Evolutionary conservation across 306 rosid species (phyloP).

Genomic region (Glycine latifolia): DNA sequence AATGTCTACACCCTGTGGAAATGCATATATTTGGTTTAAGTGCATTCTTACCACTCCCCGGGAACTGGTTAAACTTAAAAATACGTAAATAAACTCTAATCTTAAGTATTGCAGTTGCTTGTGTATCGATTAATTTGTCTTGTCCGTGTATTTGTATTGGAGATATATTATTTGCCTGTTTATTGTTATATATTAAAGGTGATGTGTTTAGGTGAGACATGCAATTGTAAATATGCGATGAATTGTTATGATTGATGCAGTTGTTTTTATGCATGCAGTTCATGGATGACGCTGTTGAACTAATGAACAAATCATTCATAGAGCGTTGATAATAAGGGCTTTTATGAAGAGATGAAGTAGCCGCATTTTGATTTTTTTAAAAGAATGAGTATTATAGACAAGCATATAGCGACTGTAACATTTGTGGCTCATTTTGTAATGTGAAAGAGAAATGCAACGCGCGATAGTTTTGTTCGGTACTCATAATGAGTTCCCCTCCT

Average conservation of each 20-base stretch:
- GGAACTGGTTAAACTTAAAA: conserved; percentile 22
- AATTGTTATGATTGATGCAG: conserved; percentile 35
- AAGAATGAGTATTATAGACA: conserved; percentile 35
- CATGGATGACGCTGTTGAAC: conserved; percentile 91
- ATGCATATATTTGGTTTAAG: conserved; percentile 13
- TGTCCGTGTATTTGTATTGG: too few relatives aligned
- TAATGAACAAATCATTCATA: conserved; percentile 90
- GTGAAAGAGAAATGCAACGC: conserved; percentile 13
- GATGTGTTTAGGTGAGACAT: background rate
- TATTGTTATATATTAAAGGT: background rate
- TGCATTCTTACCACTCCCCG: background rate
- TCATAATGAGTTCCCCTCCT: too few relatives aligned
- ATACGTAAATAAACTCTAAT: background rate
- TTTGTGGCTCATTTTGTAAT: conserved; percentile 31
- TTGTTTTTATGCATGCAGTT: conserved; percentile 66
- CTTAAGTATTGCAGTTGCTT: too few relatives aligned
- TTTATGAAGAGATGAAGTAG: conserved; percentile 31
- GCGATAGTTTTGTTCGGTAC: conserved; percentile 36
- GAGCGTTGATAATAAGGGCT: conserved; percentile 62
- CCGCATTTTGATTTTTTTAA: conserved; percentile 29
- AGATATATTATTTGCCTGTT: background rate
- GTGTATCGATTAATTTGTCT: too few relatives aligned
- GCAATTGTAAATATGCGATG: conserved; percentile 7
- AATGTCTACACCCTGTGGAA: background rate
- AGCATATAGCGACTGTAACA: conserved; percentile 32